Percentiles rank a stretch among this genome's conserved stretches.
phyloP scores from a whole-genome alignment of 2,329 filamentous ascomycete genomes.

The Erysiphe pulchra region DNA sequence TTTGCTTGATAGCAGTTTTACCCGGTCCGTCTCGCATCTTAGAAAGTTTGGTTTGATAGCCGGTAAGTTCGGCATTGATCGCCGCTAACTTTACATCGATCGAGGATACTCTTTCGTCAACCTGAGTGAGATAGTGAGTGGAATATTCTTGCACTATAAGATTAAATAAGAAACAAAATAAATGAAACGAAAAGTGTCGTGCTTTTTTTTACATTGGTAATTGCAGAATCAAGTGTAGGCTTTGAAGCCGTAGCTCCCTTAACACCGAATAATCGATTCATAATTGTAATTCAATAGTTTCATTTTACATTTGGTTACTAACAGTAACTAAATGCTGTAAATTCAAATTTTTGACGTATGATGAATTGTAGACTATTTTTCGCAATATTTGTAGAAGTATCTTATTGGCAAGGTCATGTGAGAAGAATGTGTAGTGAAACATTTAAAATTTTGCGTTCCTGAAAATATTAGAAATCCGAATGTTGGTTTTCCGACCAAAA shows the following conservation, averaged over 20 bases:
- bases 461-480: no score
- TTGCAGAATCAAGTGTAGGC: slow-evolving; percentile 63
- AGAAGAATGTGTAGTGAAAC: no score
- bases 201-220: slow-evolving; percentile 36
- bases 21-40: slow-evolving; percentile 93
- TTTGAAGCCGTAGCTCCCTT: slow-evolving; percentile 61
- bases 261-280: slow-evolving; percentile 91
- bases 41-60: slow-evolving; percentile 64
- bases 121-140: slow-evolving; percentile 21
- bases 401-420: no score
- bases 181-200: not conserved
- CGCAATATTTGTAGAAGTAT: no score
- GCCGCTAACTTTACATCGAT: slow-evolving; percentile 89
- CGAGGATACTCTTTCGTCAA: slow-evolving; percentile 56
- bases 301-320: no score
- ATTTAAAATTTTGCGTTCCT: no score
- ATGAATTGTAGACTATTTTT: no score
- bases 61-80: slow-evolving; percentile 68
- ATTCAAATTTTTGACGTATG: no score
- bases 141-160: not conserved
- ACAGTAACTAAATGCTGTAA: no score
- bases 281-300: slow-evolving; percentile 15
- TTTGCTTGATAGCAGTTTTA: slow-evolving; percentile 77
- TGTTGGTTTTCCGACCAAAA: no score
- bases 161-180: not conserved